These are phyloP conservation scores for Trichoderma sp. DNA, from an alignment of 2,329 filamentous ascomycete species.

Conservation along the genomic window DNA sequence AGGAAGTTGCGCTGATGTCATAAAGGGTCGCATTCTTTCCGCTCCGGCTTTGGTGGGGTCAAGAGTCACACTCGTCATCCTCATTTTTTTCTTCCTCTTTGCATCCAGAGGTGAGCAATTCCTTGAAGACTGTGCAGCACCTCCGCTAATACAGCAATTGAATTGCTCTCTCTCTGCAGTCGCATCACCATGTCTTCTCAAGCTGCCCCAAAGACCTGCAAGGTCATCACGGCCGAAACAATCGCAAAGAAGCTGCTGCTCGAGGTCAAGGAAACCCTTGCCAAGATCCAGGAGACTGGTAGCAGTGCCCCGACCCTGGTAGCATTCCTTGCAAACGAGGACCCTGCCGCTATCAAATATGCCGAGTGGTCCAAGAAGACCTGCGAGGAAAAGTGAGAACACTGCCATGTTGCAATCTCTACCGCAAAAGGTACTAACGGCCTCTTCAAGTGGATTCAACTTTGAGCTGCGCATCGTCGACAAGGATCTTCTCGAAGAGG, in stretches of 20 bases:
- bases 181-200: slow-evolving; percentile 31
- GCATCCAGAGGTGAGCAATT: slow-evolving; percentile 2
- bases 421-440: slow-evolving; percentile 19
- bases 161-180: not conserved
- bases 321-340: slow-evolving; percentile 87
- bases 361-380: slow-evolving; percentile 98
- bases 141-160: not conserved
- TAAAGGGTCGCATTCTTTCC: not conserved
- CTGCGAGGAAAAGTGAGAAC: slow-evolving; percentile 85
- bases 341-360: slow-evolving; percentile 89
- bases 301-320: slow-evolving; percentile 69
- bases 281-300: slow-evolving; percentile 61
- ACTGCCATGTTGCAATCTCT: not conserved
- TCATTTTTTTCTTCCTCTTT: not conserved
- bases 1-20: slow-evolving; percentile 18
- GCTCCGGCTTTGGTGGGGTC: slow-evolving; percentile 17
- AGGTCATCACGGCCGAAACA: slow-evolving; percentile 84
- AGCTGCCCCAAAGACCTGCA: slow-evolving; percentile 69
- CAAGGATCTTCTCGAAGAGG: slow-evolving; percentile 87
- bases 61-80: slow-evolving; percentile 10
- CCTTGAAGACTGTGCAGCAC: not conserved
- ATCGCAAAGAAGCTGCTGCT: slow-evolving; percentile 78
- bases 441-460: slow-evolving; percentile 68
- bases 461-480: slow-evolving; percentile 82
- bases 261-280: slow-evolving; percentile 75